Evolutionary conservation across 2,329 filamentous ascomycete genomes (phyloP), one percentile per base, ranked within the genome.

Genomic region (Penicillium palitans): DNA sequence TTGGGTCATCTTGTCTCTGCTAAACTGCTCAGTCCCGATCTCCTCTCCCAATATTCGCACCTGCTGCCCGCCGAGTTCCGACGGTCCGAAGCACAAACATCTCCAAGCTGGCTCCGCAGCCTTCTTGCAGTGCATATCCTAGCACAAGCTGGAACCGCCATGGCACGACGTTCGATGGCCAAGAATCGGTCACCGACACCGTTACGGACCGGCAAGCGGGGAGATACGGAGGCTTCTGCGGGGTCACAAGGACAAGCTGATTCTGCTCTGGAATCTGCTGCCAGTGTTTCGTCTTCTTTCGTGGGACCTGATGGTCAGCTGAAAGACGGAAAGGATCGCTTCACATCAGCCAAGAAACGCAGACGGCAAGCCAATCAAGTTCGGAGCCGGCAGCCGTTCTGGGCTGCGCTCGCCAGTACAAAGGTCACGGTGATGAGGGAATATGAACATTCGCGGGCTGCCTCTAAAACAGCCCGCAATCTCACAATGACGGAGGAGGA

Each of bases 391-490:
- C 93, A 97, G 78, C 93, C 93, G 49, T 85, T 97, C 64, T 97
- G 93, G 93, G 91, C 93, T 63, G 93, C 93, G 48, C 84, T 97
- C 67, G 93, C 93, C 52, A 96, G 91, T 78, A 96, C 93, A 71
- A 97, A 97, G 82, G 93, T 97, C 73, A 93, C 95, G 68, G 91
- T 96, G 78, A 88, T 96, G 71, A 95, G 96, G 79, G 93, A 92
- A 76, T 90, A 91, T 68, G 89, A 92, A 77, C 85, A 96, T 72
- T 93, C 90, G 76, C 79, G 84, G 65, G 75, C 73, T 53, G 64
- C 74, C 47, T 75, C 72, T 10, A 76, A 75, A 66, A 74, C 73
- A 25, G 67, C 71, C 41, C 71, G 74, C 55, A 72, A 73, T 57
- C 66, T 74, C 57, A 72, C 72, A 37, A 72, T 76, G 67, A 74